These are phyloP conservation scores for Massariosphaeria phaeospora DNA, from an alignment of 495 filamentous ascomycete genomes.

Conservation along the genomic window DNA sequence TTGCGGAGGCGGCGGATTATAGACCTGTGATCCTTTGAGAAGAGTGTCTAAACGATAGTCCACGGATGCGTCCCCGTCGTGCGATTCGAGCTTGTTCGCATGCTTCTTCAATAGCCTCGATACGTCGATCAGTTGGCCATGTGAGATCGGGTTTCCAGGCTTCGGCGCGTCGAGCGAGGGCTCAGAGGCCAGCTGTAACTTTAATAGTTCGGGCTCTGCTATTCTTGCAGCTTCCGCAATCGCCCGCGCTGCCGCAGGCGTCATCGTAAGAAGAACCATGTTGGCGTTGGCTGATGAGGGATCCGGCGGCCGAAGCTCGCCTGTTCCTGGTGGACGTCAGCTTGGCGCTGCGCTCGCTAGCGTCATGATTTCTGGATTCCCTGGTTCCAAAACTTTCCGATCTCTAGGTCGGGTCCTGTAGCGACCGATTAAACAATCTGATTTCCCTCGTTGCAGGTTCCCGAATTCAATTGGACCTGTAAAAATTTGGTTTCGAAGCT, in stretches of 20 bases:
- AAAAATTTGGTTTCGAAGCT: no score
- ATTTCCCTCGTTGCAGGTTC: no score
- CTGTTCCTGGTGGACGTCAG: no score
- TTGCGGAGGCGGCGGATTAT: conserved; percentile 67
- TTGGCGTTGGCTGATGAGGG: background rate
- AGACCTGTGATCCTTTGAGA: conserved; percentile 66
- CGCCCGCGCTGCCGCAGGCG: conserved; percentile 61
- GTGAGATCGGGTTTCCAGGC: conserved; percentile 68
- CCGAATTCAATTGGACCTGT: conserved; percentile 14
- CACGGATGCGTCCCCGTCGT: background rate
- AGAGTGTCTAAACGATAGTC: conserved; percentile 52
- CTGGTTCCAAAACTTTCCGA: conserved; percentile 7
- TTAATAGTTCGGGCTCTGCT: conserved; percentile 7
- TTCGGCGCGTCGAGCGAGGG: conserved; percentile 46
- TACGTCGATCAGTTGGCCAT: conserved; percentile 68
- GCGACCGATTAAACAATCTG: no score
- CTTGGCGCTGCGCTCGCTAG: conserved; percentile 10
- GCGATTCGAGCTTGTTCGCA: conserved; percentile 17
- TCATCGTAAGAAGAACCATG: conserved; percentile 81
- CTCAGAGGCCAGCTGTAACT: conserved; percentile 34
- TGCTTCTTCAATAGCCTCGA: conserved; percentile 51
- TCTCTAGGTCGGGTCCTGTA: background rate
- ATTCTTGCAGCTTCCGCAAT: conserved; percentile 42
- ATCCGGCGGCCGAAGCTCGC: background rate
- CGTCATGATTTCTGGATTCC: conserved; percentile 13